phyloP scores from a whole-genome alignment of 805 yeast genomes.

The Hanseniaspora thailandica region DNA sequence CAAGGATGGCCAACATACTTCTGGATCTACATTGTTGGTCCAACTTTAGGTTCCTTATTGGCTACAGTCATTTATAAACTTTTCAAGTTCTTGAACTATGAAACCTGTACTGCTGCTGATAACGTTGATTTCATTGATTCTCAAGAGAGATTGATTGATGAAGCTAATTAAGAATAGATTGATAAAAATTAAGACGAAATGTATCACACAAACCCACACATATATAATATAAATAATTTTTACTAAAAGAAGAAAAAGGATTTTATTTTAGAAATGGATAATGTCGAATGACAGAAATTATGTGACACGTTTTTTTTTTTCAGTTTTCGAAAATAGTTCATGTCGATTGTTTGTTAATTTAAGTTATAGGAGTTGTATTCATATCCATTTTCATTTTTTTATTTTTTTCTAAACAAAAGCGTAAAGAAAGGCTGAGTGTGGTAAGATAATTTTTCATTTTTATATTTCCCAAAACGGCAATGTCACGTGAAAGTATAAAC shows the following conservation, averaged over 20 bases:
- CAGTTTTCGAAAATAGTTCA: background rate
- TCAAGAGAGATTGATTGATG: slow-evolving; percentile 3
- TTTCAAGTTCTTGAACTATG: slow-evolving; percentile 54
- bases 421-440: too few species aligned
- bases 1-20: slow-evolving; percentile 65
- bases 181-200: too few species aligned
- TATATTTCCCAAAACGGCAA: background rate
- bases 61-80: slow-evolving; percentile 58
- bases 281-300: too few species aligned
- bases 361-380: too few species aligned
- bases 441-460: too few species aligned
- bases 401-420: too few species aligned
- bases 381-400: too few species aligned
- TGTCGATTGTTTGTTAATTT: background rate
- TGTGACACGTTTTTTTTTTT: background rate
- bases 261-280: too few species aligned
- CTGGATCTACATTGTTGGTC: slow-evolving; percentile 93
- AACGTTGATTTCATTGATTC: slow-evolving; percentile 2
- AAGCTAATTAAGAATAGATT: slow-evolving; percentile 14
- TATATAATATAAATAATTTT: background rate
- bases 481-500: background rate
- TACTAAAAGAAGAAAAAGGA: background rate
- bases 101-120: slow-evolving; percentile 30
- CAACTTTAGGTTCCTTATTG: slow-evolving; percentile 55
- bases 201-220: too few species aligned